These are phyloP conservation scores for Ambrosia trifida DNA, from an alignment of 129 eudicot species.

Conservation along the genomic window DNA sequence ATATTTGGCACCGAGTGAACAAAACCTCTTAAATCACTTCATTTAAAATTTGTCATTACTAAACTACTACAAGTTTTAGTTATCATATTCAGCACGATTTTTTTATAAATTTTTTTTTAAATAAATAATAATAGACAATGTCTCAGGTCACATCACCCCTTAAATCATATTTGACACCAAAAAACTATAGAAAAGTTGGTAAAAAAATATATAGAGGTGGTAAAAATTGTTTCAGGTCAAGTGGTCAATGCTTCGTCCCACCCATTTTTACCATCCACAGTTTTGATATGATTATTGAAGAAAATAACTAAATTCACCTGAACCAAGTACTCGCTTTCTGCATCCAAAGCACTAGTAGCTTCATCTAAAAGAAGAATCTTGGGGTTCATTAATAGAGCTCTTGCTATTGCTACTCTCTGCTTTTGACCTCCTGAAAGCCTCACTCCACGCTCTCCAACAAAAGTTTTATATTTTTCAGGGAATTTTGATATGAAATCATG, in stretches of 20 bases:
- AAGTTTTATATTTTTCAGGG: constrained; percentile 79
- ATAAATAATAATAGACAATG: not conserved
- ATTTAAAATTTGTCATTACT: too few relatives aligned
- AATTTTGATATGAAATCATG: constrained; percentile 77
- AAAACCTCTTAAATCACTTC: not conserved
- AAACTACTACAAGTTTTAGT: not conserved
- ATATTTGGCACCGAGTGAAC: too few relatives aligned
- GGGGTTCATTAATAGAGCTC: constrained; percentile 87
- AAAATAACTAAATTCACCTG: constrained; percentile 45
- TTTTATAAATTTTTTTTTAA: too few relatives aligned
- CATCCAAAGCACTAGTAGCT: constrained; percentile 92
- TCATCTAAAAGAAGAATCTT: constrained; percentile 79
- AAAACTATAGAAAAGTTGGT: not conserved
- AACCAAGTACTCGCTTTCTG: constrained; percentile 92
- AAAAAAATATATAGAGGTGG: not conserved
- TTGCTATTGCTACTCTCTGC: constrained; percentile 88
- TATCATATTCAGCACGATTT: not conserved
- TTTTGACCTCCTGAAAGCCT: constrained; percentile 97
- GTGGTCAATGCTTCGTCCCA: not conserved
- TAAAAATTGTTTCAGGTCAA: not conserved
- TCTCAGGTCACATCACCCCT: not conserved
- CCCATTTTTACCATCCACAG: not conserved
- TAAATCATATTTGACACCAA: not conserved
- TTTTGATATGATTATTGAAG: not conserved
- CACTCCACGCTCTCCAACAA: constrained; percentile 92